Evolutionary conservation across 2,329 filamentous ascomycete species (phyloP).

Genomic region (Raffaelea ambrosiae): DNA sequence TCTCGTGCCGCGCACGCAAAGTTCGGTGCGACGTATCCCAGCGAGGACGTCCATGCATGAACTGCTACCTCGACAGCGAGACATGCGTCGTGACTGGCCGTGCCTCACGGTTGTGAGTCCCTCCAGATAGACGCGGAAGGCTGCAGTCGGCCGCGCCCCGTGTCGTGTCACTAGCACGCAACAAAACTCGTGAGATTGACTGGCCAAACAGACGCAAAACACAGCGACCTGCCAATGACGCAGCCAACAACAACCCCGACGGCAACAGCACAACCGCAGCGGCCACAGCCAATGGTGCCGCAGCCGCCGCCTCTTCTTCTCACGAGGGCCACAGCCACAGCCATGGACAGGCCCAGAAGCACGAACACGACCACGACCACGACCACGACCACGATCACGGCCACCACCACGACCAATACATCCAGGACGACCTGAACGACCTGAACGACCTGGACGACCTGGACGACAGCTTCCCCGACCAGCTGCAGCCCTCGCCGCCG

Average conservation of each 20-base stretch:
- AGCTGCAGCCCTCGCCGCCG: background rate
- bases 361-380: background rate
- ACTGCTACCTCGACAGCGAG: slow-evolving; percentile 42
- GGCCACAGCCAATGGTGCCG: background rate
- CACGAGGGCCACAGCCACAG: background rate
- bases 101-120: slow-evolving; percentile 9
- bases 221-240: background rate
- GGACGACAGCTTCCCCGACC: too few relatives aligned
- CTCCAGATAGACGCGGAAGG: background rate
- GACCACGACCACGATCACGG: slow-evolving; percentile 1
- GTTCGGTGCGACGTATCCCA: slow-evolving; percentile 40
- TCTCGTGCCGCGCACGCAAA: slow-evolving; percentile 42
- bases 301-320: too few relatives aligned
- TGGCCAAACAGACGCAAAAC: background rate
- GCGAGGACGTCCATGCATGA: slow-evolving; percentile 40
- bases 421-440: background rate
- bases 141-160: too few relatives aligned
- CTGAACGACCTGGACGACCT: background rate
- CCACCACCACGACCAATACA: too few relatives aligned
- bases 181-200: background rate
- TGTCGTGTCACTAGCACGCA: background rate
- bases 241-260: background rate
- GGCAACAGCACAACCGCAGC: background rate
- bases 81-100: slow-evolving; percentile 19
- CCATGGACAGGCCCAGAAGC: background rate